phyloP scores from a whole-genome alignment of 345 rosid species.

The Corchorus capsularis region DNA sequence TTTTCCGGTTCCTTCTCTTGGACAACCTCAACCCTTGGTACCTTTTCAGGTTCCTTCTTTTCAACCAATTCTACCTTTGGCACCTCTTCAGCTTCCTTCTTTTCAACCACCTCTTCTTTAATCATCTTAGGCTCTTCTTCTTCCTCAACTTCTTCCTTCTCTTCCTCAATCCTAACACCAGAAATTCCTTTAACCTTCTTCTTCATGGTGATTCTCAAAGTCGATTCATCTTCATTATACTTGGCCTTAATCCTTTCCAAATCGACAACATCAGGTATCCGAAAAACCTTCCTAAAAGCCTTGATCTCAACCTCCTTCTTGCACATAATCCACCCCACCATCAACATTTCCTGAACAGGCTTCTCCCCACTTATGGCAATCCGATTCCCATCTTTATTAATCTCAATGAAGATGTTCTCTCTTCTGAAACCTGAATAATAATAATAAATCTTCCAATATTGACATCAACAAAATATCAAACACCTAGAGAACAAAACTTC shows the following conservation, averaged over 20 bases:
- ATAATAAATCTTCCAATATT: neutral
- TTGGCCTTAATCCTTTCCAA: constrained; percentile 69
- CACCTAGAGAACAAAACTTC: constrained; percentile 8
- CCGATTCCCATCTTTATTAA: constrained; percentile 62
- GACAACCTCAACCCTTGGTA: neutral
- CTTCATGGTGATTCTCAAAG: constrained; percentile 62
- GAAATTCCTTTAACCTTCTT: constrained; percentile 59
- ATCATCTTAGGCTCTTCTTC: constrained; percentile 18
- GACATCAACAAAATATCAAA: neutral
- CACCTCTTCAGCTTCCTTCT: constrained; percentile 6
- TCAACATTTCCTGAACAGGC: constrained; percentile 69
- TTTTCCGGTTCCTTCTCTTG: constrained; percentile 19
- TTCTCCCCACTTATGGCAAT: constrained; percentile 58
- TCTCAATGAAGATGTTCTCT: constrained; percentile 62
- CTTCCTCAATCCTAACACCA: constrained; percentile 59
- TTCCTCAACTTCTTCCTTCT: constrained; percentile 36
- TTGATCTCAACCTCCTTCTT: constrained; percentile 59
- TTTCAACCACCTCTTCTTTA: neutral
- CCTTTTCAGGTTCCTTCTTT: neutral
- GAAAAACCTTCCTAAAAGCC: constrained; percentile 56
- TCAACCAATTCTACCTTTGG: neutral
- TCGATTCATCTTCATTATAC: constrained; percentile 53
- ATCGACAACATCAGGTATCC: constrained; percentile 57
- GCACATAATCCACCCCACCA: constrained; percentile 61
- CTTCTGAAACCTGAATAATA: constrained; percentile 58